These are phyloP conservation scores for Hypoxylon sp. DNA, from an alignment of 2,329 filamentous ascomycete genomes.

Conservation along the genomic window DNA sequence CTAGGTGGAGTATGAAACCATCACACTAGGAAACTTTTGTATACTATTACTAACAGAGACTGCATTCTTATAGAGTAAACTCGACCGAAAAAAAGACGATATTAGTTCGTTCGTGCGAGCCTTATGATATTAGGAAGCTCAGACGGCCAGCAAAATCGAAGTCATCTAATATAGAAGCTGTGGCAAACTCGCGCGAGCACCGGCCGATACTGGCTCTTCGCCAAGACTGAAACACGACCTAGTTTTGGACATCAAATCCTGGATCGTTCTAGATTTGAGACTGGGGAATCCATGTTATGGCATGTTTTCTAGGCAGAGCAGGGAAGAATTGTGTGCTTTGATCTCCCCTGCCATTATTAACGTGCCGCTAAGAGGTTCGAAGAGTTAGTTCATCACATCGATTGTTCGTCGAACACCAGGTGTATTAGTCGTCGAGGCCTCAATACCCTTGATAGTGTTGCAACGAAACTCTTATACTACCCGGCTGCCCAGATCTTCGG, in stretches of 20 bases:
- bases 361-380: constrained; percentile 17
- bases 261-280: constrained; percentile 25
- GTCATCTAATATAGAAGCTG: background rate
- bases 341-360: constrained; percentile 6
- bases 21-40: background rate
- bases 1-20: constrained; percentile 8
- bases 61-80: background rate
- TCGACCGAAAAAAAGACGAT: background rate
- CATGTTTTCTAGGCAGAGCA: constrained; percentile 21
- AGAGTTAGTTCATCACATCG: constrained; percentile 6
- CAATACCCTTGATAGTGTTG: constrained; percentile 19
- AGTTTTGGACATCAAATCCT: constrained; percentile 13
- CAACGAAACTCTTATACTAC: background rate
- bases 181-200: constrained; percentile 12
- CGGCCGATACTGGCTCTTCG: constrained; percentile 1
- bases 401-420: constrained; percentile 3
- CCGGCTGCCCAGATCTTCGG: constrained; percentile 23
- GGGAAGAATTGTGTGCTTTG: constrained; percentile 12
- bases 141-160: background rate
- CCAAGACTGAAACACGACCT: constrained; percentile 12
- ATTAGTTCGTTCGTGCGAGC: background rate
- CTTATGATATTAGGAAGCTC: background rate
- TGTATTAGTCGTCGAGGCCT: constrained; percentile 13
- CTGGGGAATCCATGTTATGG: constrained; percentile 31
- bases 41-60: background rate